Base-by-base conservation (phyloP, 371 early-diverging fungal genomes). In the Mortierella sp. region DNA sequence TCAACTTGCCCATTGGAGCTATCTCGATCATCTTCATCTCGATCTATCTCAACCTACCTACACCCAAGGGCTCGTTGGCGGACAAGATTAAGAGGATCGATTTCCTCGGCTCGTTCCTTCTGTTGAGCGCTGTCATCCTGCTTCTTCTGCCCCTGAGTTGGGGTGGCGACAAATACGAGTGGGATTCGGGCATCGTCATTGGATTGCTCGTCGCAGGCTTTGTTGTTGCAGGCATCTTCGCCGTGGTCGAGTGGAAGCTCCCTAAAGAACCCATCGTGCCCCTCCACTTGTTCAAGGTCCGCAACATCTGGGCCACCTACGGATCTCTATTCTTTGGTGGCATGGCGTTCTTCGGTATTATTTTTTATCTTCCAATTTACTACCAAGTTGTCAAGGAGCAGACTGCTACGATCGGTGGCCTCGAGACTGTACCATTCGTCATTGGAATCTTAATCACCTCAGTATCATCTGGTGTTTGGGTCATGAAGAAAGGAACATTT, bases 1-100 rank as follows among this genome's bases (percentile, higher is more conserved):
- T 93, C 67, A 93, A 94, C 73, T 61, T 94, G 21, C 94, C 93
- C 1, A 47, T 92, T n/a, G 83, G 89, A 18, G 86, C 74, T 5
- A 61, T 91, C 26, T 68, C 90, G 0, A 65, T 89, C 38, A 38
- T 82, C 3, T 78, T 89, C 19, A 72, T 90, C 42, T 51, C 78
- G 43, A 71, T 91, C 43, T 49, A 89, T 18, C 81, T 91, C 14
- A 78, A 81, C 14, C 62, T 88, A 51, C 89, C 82, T 21, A 64
- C 53, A 57, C 86, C 72, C 13, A 54, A 50, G 24, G 88, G 86
- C 2, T 69, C 72, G 0, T 27, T 84, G 2, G 12, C 38, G 9
- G 81, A 85, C 12, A 87, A 88, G 61, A 72, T 93, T 34, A 81
- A 74, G 43, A 76, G 87, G 1, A 82, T 91, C 30, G 93, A 90